Base-by-base conservation (phyloP, 2,329 filamentous ascomycete species). In the Fusarium sterilihyphosum region DNA sequence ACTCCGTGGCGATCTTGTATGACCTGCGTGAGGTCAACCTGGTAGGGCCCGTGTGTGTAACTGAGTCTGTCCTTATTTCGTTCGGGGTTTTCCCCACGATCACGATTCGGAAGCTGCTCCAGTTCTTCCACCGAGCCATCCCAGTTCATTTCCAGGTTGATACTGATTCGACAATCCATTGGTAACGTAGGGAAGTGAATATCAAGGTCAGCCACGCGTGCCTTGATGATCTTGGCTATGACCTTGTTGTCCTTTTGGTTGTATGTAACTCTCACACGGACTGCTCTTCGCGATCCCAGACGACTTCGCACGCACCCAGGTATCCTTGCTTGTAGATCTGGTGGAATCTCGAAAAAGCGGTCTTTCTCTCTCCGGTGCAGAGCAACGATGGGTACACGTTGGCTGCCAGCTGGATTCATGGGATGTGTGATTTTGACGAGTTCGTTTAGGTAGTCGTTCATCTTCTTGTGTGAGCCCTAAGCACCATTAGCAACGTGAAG, bases 1-100 rank as follows among this genome's bases (percentile, higher is more conserved):
- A 86, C 85, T 8, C 81, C 82, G 61, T 81, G 80, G 12, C 80
- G 82, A 33, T 78, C 79, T 57, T 87, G 88, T 17, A 91, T 93
- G 47, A 99, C 96, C 81, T 98, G 95, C 0, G 96, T 99, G 58
- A 99, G 86, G 83, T 99, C 96, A 76, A 99, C 89, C 81, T 96
- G 94, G 81, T 97, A 98, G 61, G 90, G 91, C 46, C 95, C 88
- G 81, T 98, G 97, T 16, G 88, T 92, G 83, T 99, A 99, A 80
- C 94, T 97, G 80, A 99, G 86, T 24, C 96, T 90, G 82, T 99
- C 95, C 82, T 99, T 99, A 77, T 90, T 91, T 12, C 95, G 91
- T 78, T 94, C 92, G 12, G 88, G 84, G 35, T 79, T 85, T 78
- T 79, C 86, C 74, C 63, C 82, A 73, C 57, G 52, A 43, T 56